A percentile compares a stretch with the other conserved stretches of the same genome.
Conservation (phyloP, 306 rosid species). For the Fragaria nilgerrensis region DNA sequence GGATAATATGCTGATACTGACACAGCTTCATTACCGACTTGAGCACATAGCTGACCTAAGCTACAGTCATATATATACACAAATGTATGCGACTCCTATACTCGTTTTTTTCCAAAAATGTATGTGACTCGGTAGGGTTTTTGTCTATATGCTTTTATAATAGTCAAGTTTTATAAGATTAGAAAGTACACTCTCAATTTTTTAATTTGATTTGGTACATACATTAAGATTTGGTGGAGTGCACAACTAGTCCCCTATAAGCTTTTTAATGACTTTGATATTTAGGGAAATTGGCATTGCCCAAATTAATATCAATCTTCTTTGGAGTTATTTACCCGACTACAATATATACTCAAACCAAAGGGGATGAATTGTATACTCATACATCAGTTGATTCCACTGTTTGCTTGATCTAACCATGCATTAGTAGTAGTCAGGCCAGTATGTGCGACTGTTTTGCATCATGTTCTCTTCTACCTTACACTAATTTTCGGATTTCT, state of each 20-base stretch:
- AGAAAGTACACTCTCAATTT: background rate
- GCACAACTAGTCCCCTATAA: conserved; percentile 8
- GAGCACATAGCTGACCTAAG: conserved; percentile 2
- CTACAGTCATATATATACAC: background rate
- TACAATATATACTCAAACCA: no score
- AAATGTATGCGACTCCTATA: background rate
- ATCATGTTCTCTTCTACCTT: no score
- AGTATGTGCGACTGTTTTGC: background rate
- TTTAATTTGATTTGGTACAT: background rate
- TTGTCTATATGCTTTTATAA: background rate
- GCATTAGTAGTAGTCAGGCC: background rate
- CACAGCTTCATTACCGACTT: background rate
- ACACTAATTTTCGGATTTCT: background rate
- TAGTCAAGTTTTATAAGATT: background rate
- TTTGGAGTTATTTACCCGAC: background rate
- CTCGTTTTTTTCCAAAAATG: background rate
- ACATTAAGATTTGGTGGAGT: background rate
- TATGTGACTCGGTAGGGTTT: background rate
- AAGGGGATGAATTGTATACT: background rate
- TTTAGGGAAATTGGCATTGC: background rate
- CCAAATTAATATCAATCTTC: background rate
- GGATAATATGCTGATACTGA: background rate
- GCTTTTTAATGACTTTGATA: background rate
- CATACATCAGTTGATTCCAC: background rate
- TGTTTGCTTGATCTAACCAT: background rate